Conservation (phyloP, 2,329 filamentous ascomycete genomes). For the Lecanicillium sp. region DNA sequence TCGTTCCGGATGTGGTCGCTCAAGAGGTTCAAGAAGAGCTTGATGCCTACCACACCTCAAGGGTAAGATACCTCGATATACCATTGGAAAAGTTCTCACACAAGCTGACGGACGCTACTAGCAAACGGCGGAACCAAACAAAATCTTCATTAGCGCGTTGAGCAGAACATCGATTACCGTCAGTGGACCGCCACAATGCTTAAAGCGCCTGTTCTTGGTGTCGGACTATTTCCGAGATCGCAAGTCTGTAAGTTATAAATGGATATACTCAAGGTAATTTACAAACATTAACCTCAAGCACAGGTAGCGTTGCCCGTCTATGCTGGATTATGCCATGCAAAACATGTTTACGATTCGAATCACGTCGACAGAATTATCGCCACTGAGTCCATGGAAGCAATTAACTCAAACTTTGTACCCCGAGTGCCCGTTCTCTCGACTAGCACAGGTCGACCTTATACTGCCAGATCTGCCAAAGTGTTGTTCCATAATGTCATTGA, state of each 20-base stretch:
- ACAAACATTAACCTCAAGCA: too few relatives aligned
- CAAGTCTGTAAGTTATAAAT: too few relatives aligned
- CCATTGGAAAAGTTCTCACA: too few relatives aligned
- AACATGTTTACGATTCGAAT: constrained; percentile 26
- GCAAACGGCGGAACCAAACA: constrained; percentile 18
- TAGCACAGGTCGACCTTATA: constrained; percentile 9
- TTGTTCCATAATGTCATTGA: constrained; percentile 7
- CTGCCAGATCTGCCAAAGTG: constrained; percentile 6
- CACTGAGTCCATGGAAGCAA: not conserved
- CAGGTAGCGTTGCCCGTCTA: constrained; percentile 28
- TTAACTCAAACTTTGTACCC: not conserved
- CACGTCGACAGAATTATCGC: constrained; percentile 20
- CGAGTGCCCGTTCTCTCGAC: constrained; percentile 6
- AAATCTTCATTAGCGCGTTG: constrained; percentile 32
- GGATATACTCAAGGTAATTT: too few relatives aligned
- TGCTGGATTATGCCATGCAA: constrained; percentile 29
- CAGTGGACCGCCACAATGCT: constrained; percentile 24
- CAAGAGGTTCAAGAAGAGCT: constrained; percentile 28
- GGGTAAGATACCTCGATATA: too few relatives aligned
- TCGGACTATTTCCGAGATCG: constrained; percentile 15
- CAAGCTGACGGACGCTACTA: too few relatives aligned
- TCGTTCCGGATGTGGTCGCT: constrained; percentile 23
- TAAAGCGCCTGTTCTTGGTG: constrained; percentile 19
- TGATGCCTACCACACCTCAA: too few relatives aligned
- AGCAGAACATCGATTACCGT: constrained; percentile 24